Conservation (phyloP, 345 rosid species). For the Pugionium dolabratum region DNA sequence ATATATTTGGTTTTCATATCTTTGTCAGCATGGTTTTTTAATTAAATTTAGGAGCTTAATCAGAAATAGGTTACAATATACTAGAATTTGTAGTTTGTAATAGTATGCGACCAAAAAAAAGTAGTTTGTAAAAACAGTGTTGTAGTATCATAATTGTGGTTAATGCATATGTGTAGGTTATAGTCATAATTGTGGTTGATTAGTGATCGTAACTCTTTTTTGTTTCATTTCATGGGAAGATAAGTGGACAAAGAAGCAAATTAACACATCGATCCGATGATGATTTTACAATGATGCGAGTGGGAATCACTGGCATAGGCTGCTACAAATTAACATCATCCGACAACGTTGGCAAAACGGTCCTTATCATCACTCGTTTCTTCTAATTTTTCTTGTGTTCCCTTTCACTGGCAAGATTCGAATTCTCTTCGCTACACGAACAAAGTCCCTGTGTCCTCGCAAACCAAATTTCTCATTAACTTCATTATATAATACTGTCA, state of each 20-base stretch:
- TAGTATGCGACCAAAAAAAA: too few species aligned
- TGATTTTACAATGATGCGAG: slow-evolving; percentile 30
- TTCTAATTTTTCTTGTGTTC: slow-evolving; percentile 51
- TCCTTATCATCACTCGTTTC: slow-evolving; percentile 35
- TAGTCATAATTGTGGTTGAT: too few species aligned
- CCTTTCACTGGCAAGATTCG: slow-evolving; percentile 78
- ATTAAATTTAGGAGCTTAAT: too few species aligned
- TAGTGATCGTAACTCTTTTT: background rate
- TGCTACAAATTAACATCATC: slow-evolving; percentile 32
- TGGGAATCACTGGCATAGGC: slow-evolving; percentile 12
- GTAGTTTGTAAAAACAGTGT: too few species aligned
- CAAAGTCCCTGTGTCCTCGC: slow-evolving; percentile 65
- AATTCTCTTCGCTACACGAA: slow-evolving; percentile 87
- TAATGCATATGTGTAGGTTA: too few species aligned
- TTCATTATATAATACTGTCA: slow-evolving; percentile 1
- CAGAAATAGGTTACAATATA: too few species aligned
- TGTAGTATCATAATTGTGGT: too few species aligned
- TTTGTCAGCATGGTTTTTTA: too few species aligned
- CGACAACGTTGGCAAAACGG: slow-evolving; percentile 32
- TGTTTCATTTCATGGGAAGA: slow-evolving; percentile 7
- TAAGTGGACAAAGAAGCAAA: slow-evolving; percentile 1
- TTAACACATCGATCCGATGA: slow-evolving; percentile 26
- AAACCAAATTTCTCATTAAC: slow-evolving; percentile 22
- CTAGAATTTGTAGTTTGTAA: too few species aligned
- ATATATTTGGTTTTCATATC: too few species aligned